Base-by-base conservation (phyloP, 164 flowering plant genomes). In the Paratinospora sagittata region DNA sequence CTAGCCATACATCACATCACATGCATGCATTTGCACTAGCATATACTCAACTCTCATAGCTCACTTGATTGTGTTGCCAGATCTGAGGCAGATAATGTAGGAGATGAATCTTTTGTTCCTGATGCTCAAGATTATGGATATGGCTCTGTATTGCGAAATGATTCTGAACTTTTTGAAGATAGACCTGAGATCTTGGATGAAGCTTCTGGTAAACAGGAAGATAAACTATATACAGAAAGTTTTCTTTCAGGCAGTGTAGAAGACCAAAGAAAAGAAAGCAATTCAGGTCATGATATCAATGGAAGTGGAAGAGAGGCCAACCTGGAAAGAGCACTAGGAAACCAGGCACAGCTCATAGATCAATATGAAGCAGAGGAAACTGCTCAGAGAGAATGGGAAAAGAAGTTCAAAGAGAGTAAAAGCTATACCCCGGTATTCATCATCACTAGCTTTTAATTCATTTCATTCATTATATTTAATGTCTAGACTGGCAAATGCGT, bases 311-410 rank as follows among this genome's bases (percentile, higher is more conserved):
- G 68, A 72, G 83, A 78, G 43, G 74, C 65, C 69, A 85, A 81
- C 65, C 83, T 89, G 90, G 88, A 90, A 72, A 83, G 79, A 68
- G 96, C 89, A 62, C 65, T 91, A 12, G 85, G 84, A 69, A 81
- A 81, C 63, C 90, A 85, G 64, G 88, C 89, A 21, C 85, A 85
- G 69, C 88, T 90, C 47, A 85, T 93, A 69, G 88, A 78, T 62
- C 81, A 63, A 63, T 85, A 83, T 83, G 88, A 86, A 83, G 95
- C 80, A 27, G 88, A 91, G 83, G 97, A 90, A 84, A 85, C 83
- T 74, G 96, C 95, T 71, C 97, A 93, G 77, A 86, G 86, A 75
- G 92, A 93, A 74, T 91, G 97, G 97, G 98, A 91, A 74, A 89
- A 89, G 81, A 88, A 87, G 77, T 88, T 76, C 77, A 81, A 81